Base-by-base conservation (phyloP, 2,329 filamentous ascomycete species). In the Claviceps digitariae region DNA sequence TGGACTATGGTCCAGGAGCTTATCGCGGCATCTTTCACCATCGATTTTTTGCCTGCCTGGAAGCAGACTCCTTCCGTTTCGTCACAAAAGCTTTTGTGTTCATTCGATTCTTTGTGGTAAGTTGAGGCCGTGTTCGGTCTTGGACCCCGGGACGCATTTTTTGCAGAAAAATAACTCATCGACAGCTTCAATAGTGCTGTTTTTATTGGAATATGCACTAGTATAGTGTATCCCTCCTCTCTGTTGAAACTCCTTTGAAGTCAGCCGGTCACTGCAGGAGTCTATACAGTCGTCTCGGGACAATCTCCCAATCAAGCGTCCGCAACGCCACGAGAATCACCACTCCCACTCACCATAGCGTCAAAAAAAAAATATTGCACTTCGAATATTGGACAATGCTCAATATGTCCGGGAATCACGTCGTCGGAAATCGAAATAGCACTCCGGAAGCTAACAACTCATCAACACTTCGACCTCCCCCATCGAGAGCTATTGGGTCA, bases 361-460 rank as follows among this genome's bases (percentile, higher is more conserved):
- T 43, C 5, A 15, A 29, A 46, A 1, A 15, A 29, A 46, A 1
- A 10, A 31, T 38, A 23, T 9, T 23, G 31, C 17, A 15, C 23
- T 27, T 27, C 21, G n/a, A 4, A 4, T 36, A 54, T 52, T 52
- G 47, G 57, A 69, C 59, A 62, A 78, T 78, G 75, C 69, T 76
- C 72, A 78, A 76, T 57, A 82, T 83, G 79, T 81, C 86, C 69
- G 82, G 83, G 62, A 84, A 77, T 65, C 80, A 82, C 66, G 74
- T 81, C 59, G 80, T 84, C 68, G 82, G 82, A 61, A 97, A 97
- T 73, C 86, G 93, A 64, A 97, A 97, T 73, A 97, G 90, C 78
- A 97, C 91, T 47, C 93, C 93, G 53, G 93, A 97, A 74, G 88
- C 86, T 52, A 86, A 84, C 62, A 89, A 83, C 64, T 82, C 87